phyloP scores from a whole-genome alignment of 208 protist genomes.

The Acanthamoeba lenticulata region DNA sequence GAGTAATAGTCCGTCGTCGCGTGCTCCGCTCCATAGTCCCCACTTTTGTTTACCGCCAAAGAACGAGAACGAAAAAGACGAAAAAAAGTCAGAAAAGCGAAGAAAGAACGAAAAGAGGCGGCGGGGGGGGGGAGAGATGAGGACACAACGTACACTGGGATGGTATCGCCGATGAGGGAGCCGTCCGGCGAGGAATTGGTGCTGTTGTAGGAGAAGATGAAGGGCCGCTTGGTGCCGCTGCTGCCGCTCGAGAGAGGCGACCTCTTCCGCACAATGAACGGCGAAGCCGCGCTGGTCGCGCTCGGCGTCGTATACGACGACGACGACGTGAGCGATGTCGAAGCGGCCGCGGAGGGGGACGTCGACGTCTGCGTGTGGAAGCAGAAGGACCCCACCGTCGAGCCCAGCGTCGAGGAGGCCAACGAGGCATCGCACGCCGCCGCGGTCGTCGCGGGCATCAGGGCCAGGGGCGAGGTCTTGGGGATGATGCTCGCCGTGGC shows the following conservation, averaged over 20 bases:
- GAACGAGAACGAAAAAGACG: background rate
- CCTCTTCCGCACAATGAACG: background rate
- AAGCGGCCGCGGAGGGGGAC: background rate
- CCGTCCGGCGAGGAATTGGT: background rate
- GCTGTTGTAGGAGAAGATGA: constrained; percentile 34
- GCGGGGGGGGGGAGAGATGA: background rate
- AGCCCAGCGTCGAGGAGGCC: background rate
- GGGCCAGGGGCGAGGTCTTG: constrained; percentile 6
- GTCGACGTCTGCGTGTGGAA: too few species aligned
- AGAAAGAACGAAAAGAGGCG: background rate
- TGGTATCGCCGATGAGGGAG: background rate
- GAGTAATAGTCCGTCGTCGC: background rate
- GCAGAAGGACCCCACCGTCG: background rate
- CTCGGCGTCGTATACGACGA: background rate
- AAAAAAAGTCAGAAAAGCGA: background rate
- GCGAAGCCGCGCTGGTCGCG: background rate
- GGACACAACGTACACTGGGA: background rate
- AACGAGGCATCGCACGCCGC: background rate
- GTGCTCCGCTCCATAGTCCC: background rate
- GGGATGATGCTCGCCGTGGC: constrained; percentile 18
- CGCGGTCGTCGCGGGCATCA: background rate
- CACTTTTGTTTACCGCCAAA: background rate
- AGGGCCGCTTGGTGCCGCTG: constrained; percentile 2
- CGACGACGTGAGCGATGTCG: background rate
- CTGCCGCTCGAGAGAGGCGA: constrained; percentile 19